Conservation (phyloP, 192 early-diverging fungal genomes). For the Backusella sp. region DNA sequence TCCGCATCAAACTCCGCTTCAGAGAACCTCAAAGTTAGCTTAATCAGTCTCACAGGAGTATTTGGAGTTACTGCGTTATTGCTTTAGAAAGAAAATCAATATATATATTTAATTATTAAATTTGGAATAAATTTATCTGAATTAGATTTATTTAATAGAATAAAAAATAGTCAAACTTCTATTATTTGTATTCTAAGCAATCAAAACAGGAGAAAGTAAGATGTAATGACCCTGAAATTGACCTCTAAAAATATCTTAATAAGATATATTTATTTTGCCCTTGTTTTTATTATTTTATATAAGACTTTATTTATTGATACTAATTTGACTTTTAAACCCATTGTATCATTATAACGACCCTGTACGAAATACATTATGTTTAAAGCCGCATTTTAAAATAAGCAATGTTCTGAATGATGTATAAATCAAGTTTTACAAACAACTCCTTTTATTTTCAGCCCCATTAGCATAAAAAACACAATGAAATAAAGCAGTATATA, state of each 20-base stretch:
- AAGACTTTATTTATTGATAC: too few species aligned
- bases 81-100: background rate
- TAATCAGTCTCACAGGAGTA: background rate
- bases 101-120: background rate
- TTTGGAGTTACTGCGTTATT: background rate
- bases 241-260: background rate
- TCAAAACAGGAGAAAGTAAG: background rate
- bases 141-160: slow-evolving; percentile 7
- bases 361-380: too few species aligned
- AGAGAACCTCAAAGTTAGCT: background rate
- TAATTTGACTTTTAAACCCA: too few species aligned
- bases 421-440: background rate
- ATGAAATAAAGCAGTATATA: background rate
- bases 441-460: background rate
- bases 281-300: background rate
- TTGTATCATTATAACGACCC: too few species aligned
- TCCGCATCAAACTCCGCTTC: background rate
- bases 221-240: background rate
- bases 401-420: too few species aligned
- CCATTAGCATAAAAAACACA: background rate
- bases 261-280: background rate
- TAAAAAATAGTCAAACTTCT: background rate
- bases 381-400: too few species aligned
- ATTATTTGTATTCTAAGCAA: background rate
- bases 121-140: background rate